Percentiles rank a stretch among this genome's conserved stretches.
Conservation (phyloP, 495 filamentous ascomycete species). For the Polyplosphaeria fusca region DNA sequence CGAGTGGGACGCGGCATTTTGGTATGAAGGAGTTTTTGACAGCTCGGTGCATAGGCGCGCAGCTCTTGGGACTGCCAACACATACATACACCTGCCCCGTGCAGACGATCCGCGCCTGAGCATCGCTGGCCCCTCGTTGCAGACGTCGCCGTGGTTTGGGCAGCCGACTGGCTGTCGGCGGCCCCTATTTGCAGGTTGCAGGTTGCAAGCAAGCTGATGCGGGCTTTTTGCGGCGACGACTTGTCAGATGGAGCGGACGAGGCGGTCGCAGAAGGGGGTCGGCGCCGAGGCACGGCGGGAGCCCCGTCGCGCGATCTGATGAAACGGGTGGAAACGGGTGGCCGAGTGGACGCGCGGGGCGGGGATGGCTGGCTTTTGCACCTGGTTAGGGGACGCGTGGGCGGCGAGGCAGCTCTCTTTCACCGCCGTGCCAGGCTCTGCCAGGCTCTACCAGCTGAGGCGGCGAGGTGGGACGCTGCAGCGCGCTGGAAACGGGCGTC, state of each 20-base stretch:
- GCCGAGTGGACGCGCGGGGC: neutral
- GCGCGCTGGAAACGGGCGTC: neutral
- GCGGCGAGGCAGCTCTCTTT: neutral
- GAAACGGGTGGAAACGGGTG: slow-evolving; percentile 6
- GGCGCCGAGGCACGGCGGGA: slow-evolving; percentile 22
- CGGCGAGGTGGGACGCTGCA: neutral
- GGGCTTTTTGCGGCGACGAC: neutral
- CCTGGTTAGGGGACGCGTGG: neutral
- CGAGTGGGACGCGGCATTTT: slow-evolving; percentile 27
- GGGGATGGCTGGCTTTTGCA: neutral
- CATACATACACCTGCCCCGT: slow-evolving; percentile 27
- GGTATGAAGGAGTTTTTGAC: slow-evolving; percentile 22
- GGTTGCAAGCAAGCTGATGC: slow-evolving; percentile 4
- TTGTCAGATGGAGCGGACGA: neutral
- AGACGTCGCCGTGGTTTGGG: slow-evolving; percentile 2
- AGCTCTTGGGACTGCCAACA: slow-evolving; percentile 27
- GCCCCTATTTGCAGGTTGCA: neutral
- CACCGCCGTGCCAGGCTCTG: neutral
- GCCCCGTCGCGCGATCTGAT: slow-evolving; percentile 15
- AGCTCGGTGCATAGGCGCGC: slow-evolving; percentile 29
- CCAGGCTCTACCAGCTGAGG: slow-evolving; percentile 2
- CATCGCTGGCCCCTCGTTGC: slow-evolving; percentile 7
- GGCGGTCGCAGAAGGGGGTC: slow-evolving; percentile 23
- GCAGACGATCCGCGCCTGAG: slow-evolving; percentile 16
- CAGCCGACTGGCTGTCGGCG: slow-evolving; percentile 15